Evolutionary conservation across 208 protist genomes (phyloP), one percentile per base, ranked within the genome.

Genomic region (Leptomonas seymouri): DNA sequence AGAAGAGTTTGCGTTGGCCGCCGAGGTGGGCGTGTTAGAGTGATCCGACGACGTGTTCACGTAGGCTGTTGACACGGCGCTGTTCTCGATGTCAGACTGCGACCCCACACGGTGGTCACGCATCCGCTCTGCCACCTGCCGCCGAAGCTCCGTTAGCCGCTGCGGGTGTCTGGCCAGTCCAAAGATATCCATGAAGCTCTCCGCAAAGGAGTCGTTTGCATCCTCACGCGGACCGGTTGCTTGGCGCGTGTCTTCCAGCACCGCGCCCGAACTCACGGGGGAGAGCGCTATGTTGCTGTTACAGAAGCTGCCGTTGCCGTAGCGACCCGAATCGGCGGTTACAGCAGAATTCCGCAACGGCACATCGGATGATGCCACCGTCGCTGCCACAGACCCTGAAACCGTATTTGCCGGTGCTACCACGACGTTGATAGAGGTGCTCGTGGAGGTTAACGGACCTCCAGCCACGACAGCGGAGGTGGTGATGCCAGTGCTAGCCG

Each of bases 101-200:
- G 61, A 21, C 6, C 34, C 16, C 46, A 54, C 27, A 1, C 48
- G 49, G 20, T 54, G 62, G 36, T 69, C 34, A 46, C 59, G 62
- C 61, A 67, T 34, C 1, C 61, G 61, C 46, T 67, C 61, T n/a
- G 16, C 61, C 20, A 59, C 63, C 25, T 62, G 57, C 23, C 51
- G 71, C 15, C 71, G 64, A 11, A 77, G 57, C 20, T 71, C 64
- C 14, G 56, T 41, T 41, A 77, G 64, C 42, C 62, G 71, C 31
- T 77, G 71, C 8, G 71, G 71, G 25, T 67, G 71, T 36, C 44
- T 77, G 14, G 41, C 42, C 0, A 77, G 58, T 20, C 71, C 71
- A 30, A 77, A 77, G 28, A 77, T 70, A 50, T 77, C 71, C 63
- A 71, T 67, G 31, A 71, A 71, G 36, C 64, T 71, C 18, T 77